phyloP scores from a whole-genome alignment of 805 yeast genomes.

The Hyphopichia homilentoma region DNA sequence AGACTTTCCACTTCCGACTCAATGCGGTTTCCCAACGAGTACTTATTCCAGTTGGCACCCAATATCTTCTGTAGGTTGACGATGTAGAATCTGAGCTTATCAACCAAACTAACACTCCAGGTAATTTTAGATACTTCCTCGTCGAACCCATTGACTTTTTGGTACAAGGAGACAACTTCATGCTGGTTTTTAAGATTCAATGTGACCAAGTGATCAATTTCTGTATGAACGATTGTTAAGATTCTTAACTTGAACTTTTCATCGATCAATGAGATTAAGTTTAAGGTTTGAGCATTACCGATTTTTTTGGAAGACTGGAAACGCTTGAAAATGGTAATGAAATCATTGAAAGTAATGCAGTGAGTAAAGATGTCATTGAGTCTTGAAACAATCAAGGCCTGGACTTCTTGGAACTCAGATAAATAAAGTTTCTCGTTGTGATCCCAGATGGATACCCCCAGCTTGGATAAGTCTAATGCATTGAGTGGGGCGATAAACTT shows the following conservation, averaged over 20 bases:
- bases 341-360: conserved; percentile 26
- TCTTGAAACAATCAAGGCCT: conserved; percentile 15
- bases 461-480: conserved; percentile 30
- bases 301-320: conserved; percentile 13
- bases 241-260: conserved; percentile 34
- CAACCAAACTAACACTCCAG: conserved; percentile 15
- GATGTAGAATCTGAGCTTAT: conserved; percentile 22
- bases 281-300: conserved; percentile 5
- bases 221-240: conserved; percentile 24
- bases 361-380: conserved; percentile 22
- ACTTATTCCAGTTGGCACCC: conserved; percentile 36
- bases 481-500: conserved; percentile 23
- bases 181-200: conserved; percentile 8
- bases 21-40: conserved; percentile 55
- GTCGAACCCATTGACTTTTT: not conserved
- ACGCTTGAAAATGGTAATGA: conserved; percentile 18
- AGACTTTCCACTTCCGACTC: conserved; percentile 46
- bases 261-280: conserved; percentile 24
- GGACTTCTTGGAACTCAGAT: conserved; percentile 15
- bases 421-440: conserved; percentile 25
- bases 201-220: conserved; percentile 16
- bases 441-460: conserved; percentile 26
- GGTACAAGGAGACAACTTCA: not conserved
- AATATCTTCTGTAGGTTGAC: conserved; percentile 18
- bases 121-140: conserved; percentile 7